Conservation (phyloP, 2,329 filamentous ascomycete genomes). For the Cordyceps cateniannulata region DNA sequence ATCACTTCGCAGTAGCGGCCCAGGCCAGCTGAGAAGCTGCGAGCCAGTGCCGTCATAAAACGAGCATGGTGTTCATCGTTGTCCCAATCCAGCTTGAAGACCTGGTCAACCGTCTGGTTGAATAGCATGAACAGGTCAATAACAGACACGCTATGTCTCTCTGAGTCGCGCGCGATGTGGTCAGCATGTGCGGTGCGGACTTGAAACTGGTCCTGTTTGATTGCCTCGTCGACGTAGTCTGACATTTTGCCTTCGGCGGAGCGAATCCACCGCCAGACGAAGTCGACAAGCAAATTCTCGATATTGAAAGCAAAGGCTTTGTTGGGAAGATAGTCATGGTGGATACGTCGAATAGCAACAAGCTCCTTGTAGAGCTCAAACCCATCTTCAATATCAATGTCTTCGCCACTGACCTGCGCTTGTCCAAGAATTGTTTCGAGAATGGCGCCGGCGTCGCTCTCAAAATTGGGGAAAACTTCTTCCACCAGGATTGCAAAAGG, state of each 20-base stretch:
- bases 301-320: constrained; percentile 80
- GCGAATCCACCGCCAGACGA: constrained; percentile 93
- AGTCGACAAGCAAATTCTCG: constrained; percentile 78
- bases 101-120: constrained; percentile 83
- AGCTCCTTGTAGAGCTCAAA: constrained; percentile 91
- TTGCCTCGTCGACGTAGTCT: constrained; percentile 80
- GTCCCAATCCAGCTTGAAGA: constrained; percentile 82
- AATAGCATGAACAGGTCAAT: constrained; percentile 93
- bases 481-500: constrained; percentile 66
- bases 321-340: constrained; percentile 65
- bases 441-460: constrained; percentile 80
- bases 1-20: constrained; percentile 87
- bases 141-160: constrained; percentile 87
- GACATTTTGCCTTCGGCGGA: constrained; percentile 73
- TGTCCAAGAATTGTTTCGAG: constrained; percentile 73
- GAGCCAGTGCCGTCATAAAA: constrained; percentile 92
- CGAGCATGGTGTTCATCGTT: constrained; percentile 90
- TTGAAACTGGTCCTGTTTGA: constrained; percentile 83
- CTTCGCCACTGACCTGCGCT: constrained; percentile 60
- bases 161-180: constrained; percentile 63
- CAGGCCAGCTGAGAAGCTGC: constrained; percentile 75
- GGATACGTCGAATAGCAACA: constrained; percentile 75
- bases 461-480: constrained; percentile 82
- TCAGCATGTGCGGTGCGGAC: constrained; percentile 60
- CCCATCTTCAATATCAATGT: constrained; percentile 83